Evolutionary conservation across 1,139 yeast genomes (phyloP).

Genomic region (Yamadazyma pseudoaaseri): DNA sequence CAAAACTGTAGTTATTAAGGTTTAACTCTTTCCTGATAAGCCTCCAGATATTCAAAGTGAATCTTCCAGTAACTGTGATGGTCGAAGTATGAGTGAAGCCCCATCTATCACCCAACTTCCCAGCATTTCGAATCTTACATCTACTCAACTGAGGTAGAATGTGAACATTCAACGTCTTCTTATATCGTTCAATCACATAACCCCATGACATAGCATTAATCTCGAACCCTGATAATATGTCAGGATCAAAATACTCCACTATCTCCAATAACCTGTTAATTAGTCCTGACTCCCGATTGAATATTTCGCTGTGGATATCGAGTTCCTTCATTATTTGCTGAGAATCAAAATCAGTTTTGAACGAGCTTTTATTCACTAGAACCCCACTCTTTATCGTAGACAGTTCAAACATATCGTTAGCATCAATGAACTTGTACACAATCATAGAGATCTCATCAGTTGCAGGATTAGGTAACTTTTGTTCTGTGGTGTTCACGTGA

Average conservation of each 20-base stretch:
- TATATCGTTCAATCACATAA: conserved; percentile 68
- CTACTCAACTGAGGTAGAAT: conserved; percentile 46
- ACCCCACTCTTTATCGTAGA: conserved; percentile 17
- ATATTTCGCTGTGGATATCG: conserved; percentile 22
- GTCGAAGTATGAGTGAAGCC: conserved; percentile 79
- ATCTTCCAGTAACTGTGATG: conserved; percentile 72
- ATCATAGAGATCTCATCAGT: conserved; percentile 57
- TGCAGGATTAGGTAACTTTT: conserved; percentile 63
- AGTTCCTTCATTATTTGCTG: conserved; percentile 1
- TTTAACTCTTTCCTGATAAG: conserved; percentile 60
- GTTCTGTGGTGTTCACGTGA: conserved; percentile 55
- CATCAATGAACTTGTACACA: conserved; percentile 60
- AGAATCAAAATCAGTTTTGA: conserved; percentile 1
- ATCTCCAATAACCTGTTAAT: conserved; percentile 52
- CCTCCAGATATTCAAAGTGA: conserved; percentile 84
- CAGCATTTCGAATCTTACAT: conserved; percentile 45
- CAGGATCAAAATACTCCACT: conserved; percentile 77
- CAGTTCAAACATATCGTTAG: conserved; percentile 28
- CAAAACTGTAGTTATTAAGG: conserved; percentile 70
- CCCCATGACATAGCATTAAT: conserved; percentile 88
- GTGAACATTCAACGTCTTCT: conserved; percentile 46
- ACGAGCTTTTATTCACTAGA: conserved; percentile 13
- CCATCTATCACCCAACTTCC: conserved; percentile 71
- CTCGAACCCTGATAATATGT: conserved; percentile 83
- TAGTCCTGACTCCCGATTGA: conserved; percentile 55